Percentiles rank a stretch among this genome's conserved stretches.
Evolutionary conservation across 225 moss, liverwort and hornwort species (phyloP).

Genomic region (Neckera pumila): DNA sequence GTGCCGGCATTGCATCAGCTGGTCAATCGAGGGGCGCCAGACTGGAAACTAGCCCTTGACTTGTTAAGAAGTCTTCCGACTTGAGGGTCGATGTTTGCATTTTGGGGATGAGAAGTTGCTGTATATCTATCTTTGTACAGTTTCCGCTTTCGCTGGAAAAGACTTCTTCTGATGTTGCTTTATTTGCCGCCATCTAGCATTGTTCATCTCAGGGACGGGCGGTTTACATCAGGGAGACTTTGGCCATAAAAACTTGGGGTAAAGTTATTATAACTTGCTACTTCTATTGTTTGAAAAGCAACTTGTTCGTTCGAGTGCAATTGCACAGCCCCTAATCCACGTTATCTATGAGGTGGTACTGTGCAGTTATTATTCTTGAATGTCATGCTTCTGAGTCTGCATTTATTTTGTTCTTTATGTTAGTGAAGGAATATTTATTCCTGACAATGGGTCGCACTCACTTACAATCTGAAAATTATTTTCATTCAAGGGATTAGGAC

Average conservation of each 20-base stretch:
- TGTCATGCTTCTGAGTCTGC: neutral
- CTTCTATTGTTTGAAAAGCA: neutral
- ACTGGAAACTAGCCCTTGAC: conserved; percentile 62
- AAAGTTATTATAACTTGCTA: neutral
- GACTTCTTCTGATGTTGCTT: neutral
- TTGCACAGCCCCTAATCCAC: neutral
- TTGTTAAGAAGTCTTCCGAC: conserved; percentile 54
- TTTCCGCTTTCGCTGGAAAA: neutral
- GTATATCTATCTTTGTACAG: neutral
- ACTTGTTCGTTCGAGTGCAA: neutral
- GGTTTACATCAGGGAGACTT: neutral
- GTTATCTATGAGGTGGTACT: neutral
- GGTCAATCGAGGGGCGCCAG: conserved; percentile 32
- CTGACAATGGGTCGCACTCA: neutral
- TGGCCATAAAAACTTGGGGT: neutral
- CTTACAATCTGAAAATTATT: neutral
- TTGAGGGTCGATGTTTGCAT: neutral
- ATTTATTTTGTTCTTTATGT: neutral
- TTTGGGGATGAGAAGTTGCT: neutral
- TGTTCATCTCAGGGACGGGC: neutral
- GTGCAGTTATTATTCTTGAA: neutral
- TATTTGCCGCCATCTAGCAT: neutral
- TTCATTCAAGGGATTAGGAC: neutral
- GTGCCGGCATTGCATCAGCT: conserved; percentile 32
- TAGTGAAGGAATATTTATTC: neutral